Conservation (phyloP, 148 eudicot species). For the Vaccinium macrocarpon region DNA sequence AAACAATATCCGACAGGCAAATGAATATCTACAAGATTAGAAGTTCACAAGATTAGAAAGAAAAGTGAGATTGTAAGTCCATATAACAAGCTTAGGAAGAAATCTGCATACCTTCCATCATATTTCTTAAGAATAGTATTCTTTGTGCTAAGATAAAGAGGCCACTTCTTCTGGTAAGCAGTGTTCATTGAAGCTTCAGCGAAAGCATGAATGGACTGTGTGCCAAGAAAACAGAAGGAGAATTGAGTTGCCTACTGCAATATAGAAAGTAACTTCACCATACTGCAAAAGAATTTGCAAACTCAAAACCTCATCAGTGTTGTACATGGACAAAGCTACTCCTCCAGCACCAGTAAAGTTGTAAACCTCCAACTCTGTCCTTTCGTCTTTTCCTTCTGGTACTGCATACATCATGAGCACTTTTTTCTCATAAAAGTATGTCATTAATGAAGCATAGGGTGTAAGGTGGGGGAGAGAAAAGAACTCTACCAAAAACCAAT, state of each 20-base stretch:
- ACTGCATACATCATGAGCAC: conserved; percentile 34
- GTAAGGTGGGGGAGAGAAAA: background rate
- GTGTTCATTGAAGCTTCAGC: conserved; percentile 81
- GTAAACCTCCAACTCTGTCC: conserved; percentile 60
- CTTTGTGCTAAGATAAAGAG: conserved; percentile 81
- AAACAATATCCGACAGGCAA: background rate
- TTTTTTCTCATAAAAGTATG: background rate
- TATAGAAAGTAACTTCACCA: background rate
- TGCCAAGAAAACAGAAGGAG: conserved; percentile 6
- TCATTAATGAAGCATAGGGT: no score
- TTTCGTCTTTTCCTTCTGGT: conserved; percentile 60
- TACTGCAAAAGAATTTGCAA: background rate
- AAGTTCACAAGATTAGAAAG: background rate
- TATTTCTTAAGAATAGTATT: conserved; percentile 82
- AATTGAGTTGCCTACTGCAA: background rate
- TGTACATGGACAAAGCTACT: conserved; percentile 72
- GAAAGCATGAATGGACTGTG: conserved; percentile 63
- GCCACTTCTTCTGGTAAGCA: conserved; percentile 72
- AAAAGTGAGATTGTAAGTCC: background rate
- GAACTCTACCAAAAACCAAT: conserved; percentile 57
- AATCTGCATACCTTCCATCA: conserved; percentile 59
- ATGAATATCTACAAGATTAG: background rate
- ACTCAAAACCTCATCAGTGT: conserved; percentile 65
- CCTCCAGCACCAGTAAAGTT: conserved; percentile 68
- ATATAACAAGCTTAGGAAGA: conserved; percentile 10